Conservation (phyloP, 2,329 filamentous ascomycete species). For the Paraphaeosphaeria minitans region DNA sequence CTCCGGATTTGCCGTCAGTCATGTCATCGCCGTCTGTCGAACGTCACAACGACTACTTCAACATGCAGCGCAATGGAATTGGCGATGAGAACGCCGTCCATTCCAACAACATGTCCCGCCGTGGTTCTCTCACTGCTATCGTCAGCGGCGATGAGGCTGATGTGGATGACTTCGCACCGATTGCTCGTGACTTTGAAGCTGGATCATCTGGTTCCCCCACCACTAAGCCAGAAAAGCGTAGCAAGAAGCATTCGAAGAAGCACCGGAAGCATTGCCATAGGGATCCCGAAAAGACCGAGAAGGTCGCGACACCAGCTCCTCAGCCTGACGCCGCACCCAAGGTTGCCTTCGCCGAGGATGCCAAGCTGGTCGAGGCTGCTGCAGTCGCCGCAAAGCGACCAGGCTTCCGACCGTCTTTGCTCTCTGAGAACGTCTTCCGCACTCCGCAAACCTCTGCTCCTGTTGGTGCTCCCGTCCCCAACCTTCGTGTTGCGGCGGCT, state of each 20-base stretch:
- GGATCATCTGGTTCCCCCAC: constrained; percentile 42
- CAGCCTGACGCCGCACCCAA: constrained; percentile 24
- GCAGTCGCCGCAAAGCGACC: constrained; percentile 60
- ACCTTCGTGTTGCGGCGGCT: constrained; percentile 40
- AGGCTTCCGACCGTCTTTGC: constrained; percentile 66
- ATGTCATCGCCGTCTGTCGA: constrained; percentile 53
- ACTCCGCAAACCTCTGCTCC: constrained; percentile 47
- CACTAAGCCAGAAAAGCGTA: constrained; percentile 48
- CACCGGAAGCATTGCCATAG: constrained; percentile 40
- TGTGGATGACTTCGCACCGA: constrained; percentile 51
- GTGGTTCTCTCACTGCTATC: constrained; percentile 48
- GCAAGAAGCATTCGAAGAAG: constrained; percentile 55
- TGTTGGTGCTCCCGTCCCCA: constrained; percentile 32
- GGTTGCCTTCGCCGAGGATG: constrained; percentile 50
- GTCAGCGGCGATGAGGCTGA: constrained; percentile 62
- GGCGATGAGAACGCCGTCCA: constrained; percentile 27
- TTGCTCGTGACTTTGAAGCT: constrained; percentile 56
- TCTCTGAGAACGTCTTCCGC: constrained; percentile 73
- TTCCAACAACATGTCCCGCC: constrained; percentile 34
- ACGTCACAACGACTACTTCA: constrained; percentile 46
- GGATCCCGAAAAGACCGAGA: constrained; percentile 32
- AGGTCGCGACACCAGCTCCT: background rate
- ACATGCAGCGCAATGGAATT: constrained; percentile 33
- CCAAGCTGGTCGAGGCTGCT: constrained; percentile 28
- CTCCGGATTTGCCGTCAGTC: constrained; percentile 52